Conservation (phyloP, 2,329 filamentous ascomycete species). For the Penicillium sp. region DNA sequence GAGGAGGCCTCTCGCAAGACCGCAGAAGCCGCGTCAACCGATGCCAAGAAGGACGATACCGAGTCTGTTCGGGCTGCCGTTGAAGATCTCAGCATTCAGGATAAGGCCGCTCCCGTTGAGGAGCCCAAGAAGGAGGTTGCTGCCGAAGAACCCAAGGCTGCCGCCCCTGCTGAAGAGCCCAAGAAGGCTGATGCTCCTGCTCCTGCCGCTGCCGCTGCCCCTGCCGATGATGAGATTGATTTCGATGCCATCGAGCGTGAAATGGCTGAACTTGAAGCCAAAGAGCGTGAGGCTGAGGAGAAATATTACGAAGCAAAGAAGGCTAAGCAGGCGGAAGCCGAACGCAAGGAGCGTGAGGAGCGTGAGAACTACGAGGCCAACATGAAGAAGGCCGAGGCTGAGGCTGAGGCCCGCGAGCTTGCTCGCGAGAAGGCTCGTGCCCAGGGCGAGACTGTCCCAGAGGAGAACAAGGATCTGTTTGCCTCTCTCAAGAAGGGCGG, state of each 20-base stretch:
- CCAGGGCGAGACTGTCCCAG: slow-evolving; percentile 37
- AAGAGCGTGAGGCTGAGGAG: slow-evolving; percentile 47
- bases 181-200: slow-evolving; percentile 23
- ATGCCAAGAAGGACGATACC: slow-evolving; percentile 35
- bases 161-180: slow-evolving; percentile 18
- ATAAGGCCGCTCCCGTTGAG: slow-evolving; percentile 28
- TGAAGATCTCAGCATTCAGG: slow-evolving; percentile 33
- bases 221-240: slow-evolving; percentile 44
- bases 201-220: slow-evolving; percentile 32
- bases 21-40: slow-evolving; percentile 46
- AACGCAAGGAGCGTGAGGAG: slow-evolving; percentile 48
- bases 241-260: slow-evolving; percentile 49
- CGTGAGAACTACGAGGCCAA: slow-evolving; percentile 45
- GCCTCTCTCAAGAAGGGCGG: slow-evolving; percentile 46
- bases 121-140: slow-evolving; percentile 19
- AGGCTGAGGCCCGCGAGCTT: slow-evolving; percentile 50
- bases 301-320: slow-evolving; percentile 69
- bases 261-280: slow-evolving; percentile 48
- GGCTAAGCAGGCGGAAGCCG: slow-evolving; percentile 63
- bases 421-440: slow-evolving; percentile 38
- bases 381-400: slow-evolving; percentile 50
- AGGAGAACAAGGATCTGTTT: slow-evolving; percentile 38
- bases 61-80: slow-evolving; percentile 35
- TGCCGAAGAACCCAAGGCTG: slow-evolving; percentile 19
- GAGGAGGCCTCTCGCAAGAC: slow-evolving; percentile 44